Evolutionary conservation across 805 yeast species (phyloP).

Genomic region (Wickerhamiella brachini): DNA sequence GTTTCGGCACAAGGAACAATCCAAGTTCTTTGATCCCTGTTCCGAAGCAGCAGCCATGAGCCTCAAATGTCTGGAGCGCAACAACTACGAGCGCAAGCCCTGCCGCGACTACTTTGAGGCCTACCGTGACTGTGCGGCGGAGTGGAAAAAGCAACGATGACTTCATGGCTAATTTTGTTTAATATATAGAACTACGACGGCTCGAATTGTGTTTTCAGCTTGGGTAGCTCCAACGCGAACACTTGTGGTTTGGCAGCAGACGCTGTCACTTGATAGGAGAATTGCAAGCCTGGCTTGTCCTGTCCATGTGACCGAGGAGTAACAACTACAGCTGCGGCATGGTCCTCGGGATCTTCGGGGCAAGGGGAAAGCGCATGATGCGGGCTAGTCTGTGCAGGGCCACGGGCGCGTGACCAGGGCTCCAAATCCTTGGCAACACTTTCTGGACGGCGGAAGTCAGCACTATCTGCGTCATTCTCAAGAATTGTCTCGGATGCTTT

Average conservation of each 20-base stretch:
- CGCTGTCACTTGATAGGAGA: too few species aligned
- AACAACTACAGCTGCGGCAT: too few species aligned
- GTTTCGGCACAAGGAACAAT: slow-evolving; percentile 63
- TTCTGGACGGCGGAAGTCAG: background rate
- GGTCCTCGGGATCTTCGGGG: too few species aligned
- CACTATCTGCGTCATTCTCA: background rate
- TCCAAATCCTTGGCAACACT: too few species aligned
- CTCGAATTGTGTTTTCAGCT: background rate
- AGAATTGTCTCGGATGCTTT: background rate
- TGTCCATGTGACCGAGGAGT: too few species aligned
- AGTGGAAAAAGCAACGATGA: slow-evolving; percentile 34
- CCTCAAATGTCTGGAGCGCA: slow-evolving; percentile 64
- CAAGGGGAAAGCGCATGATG: too few species aligned
- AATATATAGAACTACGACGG: background rate
- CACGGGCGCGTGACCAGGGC: too few species aligned
- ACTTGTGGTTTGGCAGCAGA: background rate
- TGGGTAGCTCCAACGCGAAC: background rate
- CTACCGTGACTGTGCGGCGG: slow-evolving; percentile 79
- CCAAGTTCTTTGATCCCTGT: slow-evolving; percentile 87
- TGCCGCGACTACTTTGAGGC: slow-evolving; percentile 82
- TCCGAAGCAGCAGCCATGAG: slow-evolving; percentile 81
- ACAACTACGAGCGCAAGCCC: slow-evolving; percentile 52
- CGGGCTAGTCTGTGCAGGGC: background rate
- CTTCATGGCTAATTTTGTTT: background rate
- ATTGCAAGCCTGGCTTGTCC: too few species aligned